Evolutionary conservation across 2,329 filamentous ascomycete genomes (phyloP).

Genomic region (Talaromyces sp.): DNA sequence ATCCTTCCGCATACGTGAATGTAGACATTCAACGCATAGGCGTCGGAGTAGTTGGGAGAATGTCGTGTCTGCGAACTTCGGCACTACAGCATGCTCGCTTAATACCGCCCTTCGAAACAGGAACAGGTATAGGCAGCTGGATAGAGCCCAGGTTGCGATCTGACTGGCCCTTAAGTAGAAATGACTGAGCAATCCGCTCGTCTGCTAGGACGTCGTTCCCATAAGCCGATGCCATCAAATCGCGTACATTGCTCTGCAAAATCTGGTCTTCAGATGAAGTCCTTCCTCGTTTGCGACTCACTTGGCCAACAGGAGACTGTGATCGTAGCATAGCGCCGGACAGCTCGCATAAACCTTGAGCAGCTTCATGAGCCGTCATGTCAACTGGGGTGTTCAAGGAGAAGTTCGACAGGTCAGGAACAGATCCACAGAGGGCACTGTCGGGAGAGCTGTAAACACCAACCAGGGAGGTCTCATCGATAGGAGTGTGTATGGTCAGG

Average conservation of each 20-base stretch:
- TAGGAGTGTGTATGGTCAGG: slow-evolving; percentile 36
- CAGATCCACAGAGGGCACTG: slow-evolving; percentile 23
- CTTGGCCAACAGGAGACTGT: slow-evolving; percentile 17
- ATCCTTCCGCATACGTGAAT: not conserved
- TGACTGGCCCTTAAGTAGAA: slow-evolving; percentile 26
- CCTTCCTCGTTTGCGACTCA: slow-evolving; percentile 38
- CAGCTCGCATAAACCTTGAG: slow-evolving; percentile 41
- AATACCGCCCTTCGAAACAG: slow-evolving; percentile 33
- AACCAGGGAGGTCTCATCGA: slow-evolving; percentile 34
- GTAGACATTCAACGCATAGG: slow-evolving; percentile 3
- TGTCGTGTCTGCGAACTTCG: slow-evolving; percentile 23
- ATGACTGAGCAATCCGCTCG: slow-evolving; percentile 30
- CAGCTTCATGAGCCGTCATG: slow-evolving; percentile 34
- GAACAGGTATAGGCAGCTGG: slow-evolving; percentile 26
- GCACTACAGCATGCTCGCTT: slow-evolving; percentile 42
- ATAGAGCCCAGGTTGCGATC: slow-evolving; percentile 22
- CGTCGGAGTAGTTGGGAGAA: not conserved
- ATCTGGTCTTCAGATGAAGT: slow-evolving; percentile 38
- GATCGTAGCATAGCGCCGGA: slow-evolving; percentile 31
- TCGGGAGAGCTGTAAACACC: slow-evolving; percentile 37
- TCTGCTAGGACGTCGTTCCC: slow-evolving; percentile 31
- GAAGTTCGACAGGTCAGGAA: slow-evolving; percentile 36
- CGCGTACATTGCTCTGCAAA: slow-evolving; percentile 39
- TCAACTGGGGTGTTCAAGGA: slow-evolving; percentile 32
- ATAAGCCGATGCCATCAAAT: slow-evolving; percentile 30